phyloP scores from a whole-genome alignment of 805 yeast genomes.

The Candida ipomoeae region DNA sequence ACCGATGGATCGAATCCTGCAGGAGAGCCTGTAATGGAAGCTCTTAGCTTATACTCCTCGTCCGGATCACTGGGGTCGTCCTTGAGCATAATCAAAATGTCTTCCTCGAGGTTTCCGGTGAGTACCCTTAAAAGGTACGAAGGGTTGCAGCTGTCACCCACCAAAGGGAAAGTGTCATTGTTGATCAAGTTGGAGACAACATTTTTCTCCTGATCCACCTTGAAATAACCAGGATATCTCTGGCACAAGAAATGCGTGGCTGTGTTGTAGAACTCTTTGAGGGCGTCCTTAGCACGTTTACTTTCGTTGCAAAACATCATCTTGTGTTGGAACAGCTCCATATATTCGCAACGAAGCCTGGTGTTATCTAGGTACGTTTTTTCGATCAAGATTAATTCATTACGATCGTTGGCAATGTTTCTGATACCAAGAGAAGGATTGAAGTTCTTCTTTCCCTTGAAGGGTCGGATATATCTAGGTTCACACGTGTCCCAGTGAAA shows the following conservation, averaged over 20 bases:
- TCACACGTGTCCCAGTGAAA: conserved; percentile 39
- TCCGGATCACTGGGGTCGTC: conserved; percentile 33
- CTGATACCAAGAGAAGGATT: conserved; percentile 33
- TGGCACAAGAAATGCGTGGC: conserved; percentile 36
- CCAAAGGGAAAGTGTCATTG: conserved; percentile 34
- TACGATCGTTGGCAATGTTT: conserved; percentile 30
- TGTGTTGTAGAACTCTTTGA: conserved; percentile 48
- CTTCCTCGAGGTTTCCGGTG: conserved; percentile 54
- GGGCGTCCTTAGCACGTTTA: conserved; percentile 26
- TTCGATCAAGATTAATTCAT: conserved; percentile 61
- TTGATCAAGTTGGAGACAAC: conserved; percentile 38
- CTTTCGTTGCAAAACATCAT: conserved; percentile 21
- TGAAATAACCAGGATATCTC: conserved; percentile 55
- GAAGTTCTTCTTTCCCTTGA: conserved; percentile 33
- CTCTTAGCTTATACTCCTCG: conserved; percentile 57
- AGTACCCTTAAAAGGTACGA: conserved; percentile 21
- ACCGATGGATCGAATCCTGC: conserved; percentile 66
- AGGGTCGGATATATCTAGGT: conserved; percentile 38
- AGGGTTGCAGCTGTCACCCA: conserved; percentile 13
- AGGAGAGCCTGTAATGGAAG: conserved; percentile 60
- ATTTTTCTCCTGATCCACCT: conserved; percentile 20
- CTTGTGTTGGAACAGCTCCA: conserved; percentile 23
- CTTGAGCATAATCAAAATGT: conserved; percentile 51
- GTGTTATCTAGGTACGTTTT: conserved; percentile 50
- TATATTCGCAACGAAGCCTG: conserved; percentile 34